These are phyloP conservation scores for Phytophthora ramorum DNA, from an alignment of 352 stramenopile genomes.

Conservation along the genomic window DNA sequence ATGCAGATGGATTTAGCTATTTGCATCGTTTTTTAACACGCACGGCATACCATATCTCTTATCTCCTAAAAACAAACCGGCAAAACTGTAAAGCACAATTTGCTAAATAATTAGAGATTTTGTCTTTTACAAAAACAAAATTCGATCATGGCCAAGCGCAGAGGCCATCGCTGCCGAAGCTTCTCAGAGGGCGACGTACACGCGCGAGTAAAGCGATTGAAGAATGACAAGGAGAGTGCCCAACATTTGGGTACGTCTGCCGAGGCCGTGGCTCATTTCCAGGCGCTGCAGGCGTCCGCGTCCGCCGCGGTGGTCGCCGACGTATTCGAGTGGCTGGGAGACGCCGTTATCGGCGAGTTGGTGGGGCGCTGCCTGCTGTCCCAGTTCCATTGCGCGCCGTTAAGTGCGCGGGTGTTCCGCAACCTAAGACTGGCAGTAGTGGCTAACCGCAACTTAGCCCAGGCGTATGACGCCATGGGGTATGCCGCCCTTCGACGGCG, in stretches of 20 bases:
- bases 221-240: constrained; percentile 3
- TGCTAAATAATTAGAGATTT: no score
- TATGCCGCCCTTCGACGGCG: constrained; percentile 41
- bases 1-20: no score
- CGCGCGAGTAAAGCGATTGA: constrained; percentile 11
- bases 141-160: constrained; percentile 10
- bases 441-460: constrained; percentile 75
- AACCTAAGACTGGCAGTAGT: constrained; percentile 67
- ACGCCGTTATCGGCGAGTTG: constrained; percentile 78
- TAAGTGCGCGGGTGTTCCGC: constrained; percentile 74
- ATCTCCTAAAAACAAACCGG: no score
- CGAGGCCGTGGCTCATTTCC: constrained; percentile 42
- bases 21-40: no score
- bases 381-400: constrained; percentile 61
- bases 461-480: constrained; percentile 70
- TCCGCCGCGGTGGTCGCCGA: constrained; percentile 40
- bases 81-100: no score
- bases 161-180: constrained; percentile 5
- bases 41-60: no score
- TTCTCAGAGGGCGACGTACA: constrained; percentile 20
- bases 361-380: constrained; percentile 68
- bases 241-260: not conserved
- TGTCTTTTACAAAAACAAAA: no score
- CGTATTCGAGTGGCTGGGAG: constrained; percentile 81
- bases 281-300: constrained; percentile 36